Percentiles rank a stretch among this genome's conserved stretches.
Conservation (phyloP, 768 basidiomycete genomes). For the Inosperma sp. region DNA sequence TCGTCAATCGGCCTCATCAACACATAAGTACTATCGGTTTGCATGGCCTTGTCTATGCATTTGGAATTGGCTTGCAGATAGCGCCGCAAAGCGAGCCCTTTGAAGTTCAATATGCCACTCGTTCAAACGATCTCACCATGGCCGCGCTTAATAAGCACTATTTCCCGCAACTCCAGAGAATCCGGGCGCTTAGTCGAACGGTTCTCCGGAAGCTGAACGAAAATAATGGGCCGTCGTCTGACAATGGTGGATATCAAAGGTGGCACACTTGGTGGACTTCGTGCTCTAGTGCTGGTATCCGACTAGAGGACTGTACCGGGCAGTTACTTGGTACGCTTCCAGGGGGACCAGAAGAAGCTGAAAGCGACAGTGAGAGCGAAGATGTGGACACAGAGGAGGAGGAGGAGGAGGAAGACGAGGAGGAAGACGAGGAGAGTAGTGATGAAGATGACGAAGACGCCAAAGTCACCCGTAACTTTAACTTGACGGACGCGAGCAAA, state of each 20-base stretch:
- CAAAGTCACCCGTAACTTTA: conserved; percentile 2
- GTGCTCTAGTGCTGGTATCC: conserved; percentile 45
- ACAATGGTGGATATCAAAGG: conserved; percentile 42
- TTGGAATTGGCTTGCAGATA: conserved; percentile 51
- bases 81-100: conserved; percentile 37
- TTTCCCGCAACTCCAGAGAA: conserved; percentile 57
- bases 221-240: conserved; percentile 44
- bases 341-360: conserved; percentile 32
- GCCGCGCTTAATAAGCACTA: conserved; percentile 45
- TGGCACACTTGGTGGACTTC: conserved; percentile 70
- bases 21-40: conserved; percentile 60
- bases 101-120: conserved; percentile 40
- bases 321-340: conserved; percentile 52
- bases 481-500: neutral
- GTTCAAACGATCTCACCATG: conserved; percentile 65
- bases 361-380: conserved; percentile 26
- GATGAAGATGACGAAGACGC: conserved; percentile 20
- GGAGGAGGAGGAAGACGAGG: conserved; percentile 24
- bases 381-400: conserved; percentile 29
- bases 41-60: conserved; percentile 65
- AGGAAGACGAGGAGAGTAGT: conserved; percentile 12
- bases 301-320: conserved; percentile 77
- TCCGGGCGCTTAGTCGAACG: conserved; percentile 53
- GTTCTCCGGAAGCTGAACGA: conserved; percentile 56
- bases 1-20: conserved; percentile 51